These are phyloP conservation scores for Neurospora discreta DNA, from an alignment of 495 filamentous ascomycete genomes.

Conservation along the genomic window DNA sequence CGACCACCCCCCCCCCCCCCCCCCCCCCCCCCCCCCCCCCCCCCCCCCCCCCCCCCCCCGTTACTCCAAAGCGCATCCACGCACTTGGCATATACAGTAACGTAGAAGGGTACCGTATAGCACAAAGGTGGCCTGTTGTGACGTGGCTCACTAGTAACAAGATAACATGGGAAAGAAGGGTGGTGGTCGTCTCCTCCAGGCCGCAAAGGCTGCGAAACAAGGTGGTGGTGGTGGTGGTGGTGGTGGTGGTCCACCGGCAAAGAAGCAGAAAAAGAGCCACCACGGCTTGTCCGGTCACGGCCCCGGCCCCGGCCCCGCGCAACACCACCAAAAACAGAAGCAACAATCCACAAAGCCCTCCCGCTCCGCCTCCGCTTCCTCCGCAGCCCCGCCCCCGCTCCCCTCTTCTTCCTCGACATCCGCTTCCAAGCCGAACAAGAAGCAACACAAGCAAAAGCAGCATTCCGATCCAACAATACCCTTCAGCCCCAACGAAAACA, in stretches of 20 bases:
- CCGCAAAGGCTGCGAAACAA: conserved; percentile 13
- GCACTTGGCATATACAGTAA: neutral
- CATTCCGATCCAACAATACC: conserved; percentile 53
- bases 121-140: neutral
- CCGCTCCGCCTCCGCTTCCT: neutral
- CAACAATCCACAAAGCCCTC: conserved; percentile 2
- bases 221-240: neutral
- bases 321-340: neutral
- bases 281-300: neutral
- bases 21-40: too few species aligned
- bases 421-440: neutral
- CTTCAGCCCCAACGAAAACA: conserved; percentile 56
- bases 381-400: neutral
- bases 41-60: too few species aligned
- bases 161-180: conserved; percentile 4
- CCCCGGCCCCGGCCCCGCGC: neutral
- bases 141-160: too few species aligned
- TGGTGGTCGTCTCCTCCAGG: conserved; percentile 8
- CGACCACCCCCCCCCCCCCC: neutral
- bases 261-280: conserved; percentile 9
- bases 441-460: conserved; percentile 16
- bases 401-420: neutral
- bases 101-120: neutral
- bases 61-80: too few species aligned
- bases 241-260: neutral